These are phyloP conservation scores for Fusarium dlaminii DNA, from an alignment of 2,329 filamentous ascomycete species.

Conservation along the genomic window DNA sequence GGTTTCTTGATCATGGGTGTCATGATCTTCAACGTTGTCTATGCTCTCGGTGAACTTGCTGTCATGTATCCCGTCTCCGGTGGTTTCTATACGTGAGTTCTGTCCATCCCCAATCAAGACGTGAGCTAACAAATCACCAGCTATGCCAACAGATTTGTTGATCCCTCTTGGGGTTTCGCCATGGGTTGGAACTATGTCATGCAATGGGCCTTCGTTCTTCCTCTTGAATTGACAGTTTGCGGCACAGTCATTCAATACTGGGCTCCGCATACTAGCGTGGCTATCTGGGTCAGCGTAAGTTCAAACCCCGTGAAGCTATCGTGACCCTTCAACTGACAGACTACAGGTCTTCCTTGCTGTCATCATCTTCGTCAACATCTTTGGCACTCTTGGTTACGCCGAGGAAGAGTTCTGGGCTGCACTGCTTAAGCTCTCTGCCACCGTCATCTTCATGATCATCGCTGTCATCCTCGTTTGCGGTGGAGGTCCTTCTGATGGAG, in stretches of 20 bases:
- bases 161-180: slow-evolving; percentile 57
- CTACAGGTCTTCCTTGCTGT: slow-evolving; percentile 59
- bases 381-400: slow-evolving; percentile 64
- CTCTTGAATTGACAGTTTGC: slow-evolving; percentile 61
- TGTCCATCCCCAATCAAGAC: too few relatives aligned
- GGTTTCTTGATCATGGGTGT: slow-evolving; percentile 65
- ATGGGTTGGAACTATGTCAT: slow-evolving; percentile 62
- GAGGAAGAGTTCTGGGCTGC: slow-evolving; percentile 70
- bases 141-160: slow-evolving; percentile 66
- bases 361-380: slow-evolving; percentile 64
- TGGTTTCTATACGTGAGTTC: slow-evolving; percentile 60
- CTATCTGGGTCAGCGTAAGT: slow-evolving; percentile 62
- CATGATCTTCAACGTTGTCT: slow-evolving; percentile 71
- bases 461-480: slow-evolving; percentile 67
- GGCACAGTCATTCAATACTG: slow-evolving; percentile 59
- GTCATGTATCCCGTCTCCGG: slow-evolving; percentile 57
- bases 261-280: slow-evolving; percentile 54
- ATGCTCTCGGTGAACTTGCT: slow-evolving; percentile 65
- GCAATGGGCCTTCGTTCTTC: slow-evolving; percentile 57
- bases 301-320: accelerated
- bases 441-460: slow-evolving; percentile 71
- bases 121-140: slow-evolving; percentile 13
- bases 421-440: slow-evolving; percentile 65
- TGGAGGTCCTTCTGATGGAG: slow-evolving; percentile 63
- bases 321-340: background rate